phyloP scores from a whole-genome alignment of 192 early-diverging fungal species.

The Backusella parvicylindrica region DNA sequence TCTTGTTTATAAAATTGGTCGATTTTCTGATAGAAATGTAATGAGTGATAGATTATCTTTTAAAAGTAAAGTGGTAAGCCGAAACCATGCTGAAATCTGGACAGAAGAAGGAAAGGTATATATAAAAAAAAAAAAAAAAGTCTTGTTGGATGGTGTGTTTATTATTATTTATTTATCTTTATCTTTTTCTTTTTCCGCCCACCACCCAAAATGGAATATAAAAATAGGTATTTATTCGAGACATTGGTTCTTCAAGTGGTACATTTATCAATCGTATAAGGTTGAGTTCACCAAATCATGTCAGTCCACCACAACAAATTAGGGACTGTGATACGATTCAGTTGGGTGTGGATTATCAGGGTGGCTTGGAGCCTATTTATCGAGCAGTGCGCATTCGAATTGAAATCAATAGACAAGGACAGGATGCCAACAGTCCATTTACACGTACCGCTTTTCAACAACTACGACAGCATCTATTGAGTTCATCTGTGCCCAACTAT shows the following conservation, averaged over 20 bases:
- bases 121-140: background rate
- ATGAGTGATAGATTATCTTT: slow-evolving; percentile 70
- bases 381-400: slow-evolving; percentile 86
- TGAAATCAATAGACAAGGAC: slow-evolving; percentile 72
- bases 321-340: slow-evolving; percentile 91
- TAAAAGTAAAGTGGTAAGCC: slow-evolving; percentile 89
- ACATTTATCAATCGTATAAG: slow-evolving; percentile 96
- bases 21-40: slow-evolving; percentile 64
- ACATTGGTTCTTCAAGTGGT: slow-evolving; percentile 93
- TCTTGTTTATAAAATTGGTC: slow-evolving; percentile 62
- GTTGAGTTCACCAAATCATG: slow-evolving; percentile 80
- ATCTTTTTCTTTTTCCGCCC: background rate
- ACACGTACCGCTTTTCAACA: slow-evolving; percentile 31
- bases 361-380: slow-evolving; percentile 80
- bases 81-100: slow-evolving; percentile 93
- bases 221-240: slow-evolving; percentile 80
- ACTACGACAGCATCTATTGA: background rate
- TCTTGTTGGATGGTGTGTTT: too few species aligned
- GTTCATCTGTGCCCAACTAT: background rate
- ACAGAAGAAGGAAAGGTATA: slow-evolving; percentile 62
- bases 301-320: slow-evolving; percentile 73
- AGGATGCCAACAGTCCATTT: slow-evolving; percentile 43
- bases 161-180: background rate
- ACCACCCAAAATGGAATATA: background rate
- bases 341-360: slow-evolving; percentile 95